phyloP scores from a whole-genome alignment of 1,284 basidiomycete species.

The Cutaneotrichosporon cutaneum region DNA sequence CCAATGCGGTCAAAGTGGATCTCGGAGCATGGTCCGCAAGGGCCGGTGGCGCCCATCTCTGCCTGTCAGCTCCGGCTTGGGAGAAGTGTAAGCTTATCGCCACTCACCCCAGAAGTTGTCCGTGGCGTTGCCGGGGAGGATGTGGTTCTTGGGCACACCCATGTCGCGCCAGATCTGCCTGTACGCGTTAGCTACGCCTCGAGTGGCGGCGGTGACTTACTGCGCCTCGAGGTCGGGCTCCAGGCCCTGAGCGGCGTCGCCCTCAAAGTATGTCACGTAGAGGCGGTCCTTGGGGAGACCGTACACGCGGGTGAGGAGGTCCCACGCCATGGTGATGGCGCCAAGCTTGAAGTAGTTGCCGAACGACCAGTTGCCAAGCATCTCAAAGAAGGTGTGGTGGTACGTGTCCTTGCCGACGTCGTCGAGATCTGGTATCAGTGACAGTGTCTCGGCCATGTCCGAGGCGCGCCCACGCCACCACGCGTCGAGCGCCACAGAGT shows the following conservation, averaged over 20 bases:
- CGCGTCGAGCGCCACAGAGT: not conserved
- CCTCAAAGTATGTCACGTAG: slow-evolving; percentile 98
- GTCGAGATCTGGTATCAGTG: slow-evolving; percentile 70
- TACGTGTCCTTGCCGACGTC: slow-evolving; percentile 90
- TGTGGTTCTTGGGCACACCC: slow-evolving; percentile 84
- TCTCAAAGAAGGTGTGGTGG: slow-evolving; percentile 95
- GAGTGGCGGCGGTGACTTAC: slow-evolving; percentile 22
- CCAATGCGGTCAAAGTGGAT: slow-evolving; percentile 97
- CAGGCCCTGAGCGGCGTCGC: slow-evolving; percentile 80
- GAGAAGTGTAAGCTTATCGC: not conserved
- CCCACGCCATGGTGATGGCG: slow-evolving; percentile 89
- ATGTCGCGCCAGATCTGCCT: slow-evolving; percentile 79
- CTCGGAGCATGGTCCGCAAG: slow-evolving; percentile 97
- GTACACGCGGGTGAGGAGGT: slow-evolving; percentile 82
- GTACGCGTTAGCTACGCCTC: not conserved
- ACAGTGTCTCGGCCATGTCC: not conserved
- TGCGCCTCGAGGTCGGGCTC: slow-evolving; percentile 83
- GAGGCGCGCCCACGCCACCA: not conserved
- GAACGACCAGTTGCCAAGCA: slow-evolving; percentile 99
- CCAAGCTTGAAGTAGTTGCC: slow-evolving; percentile 99
- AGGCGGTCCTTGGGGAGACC: slow-evolving; percentile 83
- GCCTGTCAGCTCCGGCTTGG: slow-evolving; percentile 7
- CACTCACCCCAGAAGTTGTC: slow-evolving; percentile 97
- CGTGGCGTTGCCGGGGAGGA: slow-evolving; percentile 90
- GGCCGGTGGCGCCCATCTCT: slow-evolving; percentile 99